Conservation (phyloP, 2,329 filamentous ascomycete genomes). For the Ascocoryne sarcoides region DNA sequence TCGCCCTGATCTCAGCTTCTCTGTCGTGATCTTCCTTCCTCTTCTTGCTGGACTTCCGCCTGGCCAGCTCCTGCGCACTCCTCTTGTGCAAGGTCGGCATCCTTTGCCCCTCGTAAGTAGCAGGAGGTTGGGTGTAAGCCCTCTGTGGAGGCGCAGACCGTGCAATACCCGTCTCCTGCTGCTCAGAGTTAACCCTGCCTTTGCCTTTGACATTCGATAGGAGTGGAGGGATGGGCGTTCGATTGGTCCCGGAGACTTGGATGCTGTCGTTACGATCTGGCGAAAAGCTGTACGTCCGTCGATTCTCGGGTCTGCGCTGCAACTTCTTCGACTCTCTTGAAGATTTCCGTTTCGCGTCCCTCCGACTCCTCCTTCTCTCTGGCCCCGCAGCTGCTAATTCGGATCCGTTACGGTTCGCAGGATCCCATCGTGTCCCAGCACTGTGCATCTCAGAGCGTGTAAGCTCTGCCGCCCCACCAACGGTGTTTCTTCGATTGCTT, state of each 20-base stretch:
- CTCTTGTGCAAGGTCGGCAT: conserved; percentile 53
- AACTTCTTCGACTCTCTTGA: conserved; percentile 30
- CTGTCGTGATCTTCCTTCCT: conserved; percentile 66
- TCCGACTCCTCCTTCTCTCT: conserved; percentile 30
- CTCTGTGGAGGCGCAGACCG: conserved; percentile 10
- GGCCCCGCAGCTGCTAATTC: conserved; percentile 25
- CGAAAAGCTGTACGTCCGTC: conserved; percentile 53
- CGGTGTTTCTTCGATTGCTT: conserved; percentile 54
- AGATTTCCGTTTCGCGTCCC: conserved; percentile 24
- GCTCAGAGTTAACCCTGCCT: conserved; percentile 15
- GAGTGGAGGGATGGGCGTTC: conserved; percentile 24
- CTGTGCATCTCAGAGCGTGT: conserved; percentile 42
- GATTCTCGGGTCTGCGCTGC: conserved; percentile 37
- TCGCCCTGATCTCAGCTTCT: conserved; percentile 80
- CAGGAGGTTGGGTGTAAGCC: conserved; percentile 19
- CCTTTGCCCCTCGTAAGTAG: conserved; percentile 33
- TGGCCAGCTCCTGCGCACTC: conserved; percentile 48
- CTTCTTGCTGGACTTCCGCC: conserved; percentile 69
- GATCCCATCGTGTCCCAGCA: conserved; percentile 21
- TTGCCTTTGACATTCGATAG: conserved; percentile 19
- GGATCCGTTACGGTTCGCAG: conserved; percentile 26
- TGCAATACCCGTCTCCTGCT: conserved; percentile 4
- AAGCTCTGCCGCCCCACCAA: conserved; percentile 42
- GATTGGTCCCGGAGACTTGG: conserved; percentile 28
- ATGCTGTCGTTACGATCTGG: conserved; percentile 49